Evolutionary conservation across 441 rosid species (phyloP), one percentile per base, ranked within the genome.

Genomic region (Populus hybrid): DNA sequence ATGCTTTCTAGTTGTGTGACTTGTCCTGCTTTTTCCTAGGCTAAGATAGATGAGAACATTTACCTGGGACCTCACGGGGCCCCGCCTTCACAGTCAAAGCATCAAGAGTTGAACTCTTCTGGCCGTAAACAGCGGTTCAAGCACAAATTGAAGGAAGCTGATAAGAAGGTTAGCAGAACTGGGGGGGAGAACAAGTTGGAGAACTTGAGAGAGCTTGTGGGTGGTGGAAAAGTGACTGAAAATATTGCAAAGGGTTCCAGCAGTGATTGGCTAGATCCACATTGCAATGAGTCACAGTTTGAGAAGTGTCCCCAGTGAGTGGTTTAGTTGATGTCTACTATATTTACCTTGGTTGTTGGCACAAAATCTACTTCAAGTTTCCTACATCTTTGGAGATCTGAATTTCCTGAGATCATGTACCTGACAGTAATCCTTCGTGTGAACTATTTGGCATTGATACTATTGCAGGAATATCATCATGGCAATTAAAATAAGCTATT

Each of bases 11-110:
- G 67, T 6, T 40, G 46, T 28, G 18, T 36, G 21, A n/a, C 61
- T 54, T 46, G 23, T 72, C 70, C 5, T 65, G 8, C 32, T 65
- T 68, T 4, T 83, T 18, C 76, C 74, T 83, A 92, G 96, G 76
- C 78, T 42, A 79, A 82, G 78, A 86, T 78, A 70, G 96, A 92
- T 87, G 97, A 92, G 80, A 87, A 71, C 78, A 92, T 92, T 79
- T 93, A 95, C 88, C 80, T 93, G 72, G 97, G 99, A 76, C 99
- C 97, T 36, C 97, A 90, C 69, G 98, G 97, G 65, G 95, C 98
- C 20, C 96, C 95, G 30, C 95, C 93, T 28, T 89, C 96, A 2
- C 93, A 88, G 69, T 79, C 88, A 50, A 90, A 88, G 86, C 95
- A 85, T 78, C 89, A 80, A 84, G 92, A 88, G 76, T 84, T 83